Evolutionary conservation across 2,329 filamentous ascomycete genomes (phyloP).

Genomic region (Claviceps paspali): DNA sequence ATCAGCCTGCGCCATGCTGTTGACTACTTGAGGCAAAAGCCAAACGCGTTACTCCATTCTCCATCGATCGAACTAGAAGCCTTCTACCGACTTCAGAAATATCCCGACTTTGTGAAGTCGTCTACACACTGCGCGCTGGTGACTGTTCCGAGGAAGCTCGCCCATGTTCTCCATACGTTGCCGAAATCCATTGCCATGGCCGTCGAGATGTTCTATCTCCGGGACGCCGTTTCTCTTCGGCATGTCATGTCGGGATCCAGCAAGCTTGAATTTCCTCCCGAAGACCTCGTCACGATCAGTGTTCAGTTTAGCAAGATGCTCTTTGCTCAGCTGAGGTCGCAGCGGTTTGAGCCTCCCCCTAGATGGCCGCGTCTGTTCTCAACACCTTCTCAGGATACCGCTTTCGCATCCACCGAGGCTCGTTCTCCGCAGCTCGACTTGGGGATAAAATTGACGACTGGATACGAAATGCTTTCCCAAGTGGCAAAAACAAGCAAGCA

Average conservation of each 20-base stretch:
- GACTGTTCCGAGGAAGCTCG: conserved; percentile 67
- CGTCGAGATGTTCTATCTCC: conserved; percentile 81
- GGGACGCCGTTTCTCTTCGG: conserved; percentile 64
- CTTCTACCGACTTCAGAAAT: conserved; percentile 75
- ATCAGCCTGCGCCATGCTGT: conserved; percentile 53
- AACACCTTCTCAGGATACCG: conserved; percentile 8
- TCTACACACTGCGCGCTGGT: conserved; percentile 64
- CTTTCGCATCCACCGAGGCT: conserved; percentile 8
- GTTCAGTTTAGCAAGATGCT: conserved; percentile 76
- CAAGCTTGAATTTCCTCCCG: conserved; percentile 51
- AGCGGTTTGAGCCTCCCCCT: conserved; percentile 57
- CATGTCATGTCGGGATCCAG: conserved; percentile 43
- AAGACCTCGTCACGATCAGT: conserved; percentile 66
- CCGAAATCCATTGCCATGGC: conserved; percentile 69
- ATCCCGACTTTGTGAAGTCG: conserved; percentile 58
- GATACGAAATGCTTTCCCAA: conserved; percentile 73
- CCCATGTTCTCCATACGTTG: conserved; percentile 59
- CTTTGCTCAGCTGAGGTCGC: conserved; percentile 79
- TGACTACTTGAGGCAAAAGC: conserved; percentile 38
- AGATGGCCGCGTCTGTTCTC: conserved; percentile 25
- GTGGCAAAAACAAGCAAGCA: conserved; percentile 54
- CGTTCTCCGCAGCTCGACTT: conserved; percentile 35
- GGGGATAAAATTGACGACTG: conserved; percentile 81
- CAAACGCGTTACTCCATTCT: conserved; percentile 51
- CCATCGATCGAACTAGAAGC: conserved; percentile 70